Evolutionary conservation across 306 rosid genomes (phyloP).

Genomic region (Acacia acuminata): DNA sequence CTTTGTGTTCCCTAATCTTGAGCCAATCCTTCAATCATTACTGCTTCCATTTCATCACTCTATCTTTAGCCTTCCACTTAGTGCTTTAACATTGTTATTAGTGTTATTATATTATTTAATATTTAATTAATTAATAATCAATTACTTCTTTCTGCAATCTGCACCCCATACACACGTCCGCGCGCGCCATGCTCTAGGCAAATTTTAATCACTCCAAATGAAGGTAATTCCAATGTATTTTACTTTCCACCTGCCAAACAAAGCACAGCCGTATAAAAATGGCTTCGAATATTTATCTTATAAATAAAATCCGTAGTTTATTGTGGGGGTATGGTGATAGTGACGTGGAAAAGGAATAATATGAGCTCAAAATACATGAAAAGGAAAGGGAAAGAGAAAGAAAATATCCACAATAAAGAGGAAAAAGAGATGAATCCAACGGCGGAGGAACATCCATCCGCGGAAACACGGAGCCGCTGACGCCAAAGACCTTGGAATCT

Average conservation of each 20-base stretch:
- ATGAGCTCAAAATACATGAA: background rate
- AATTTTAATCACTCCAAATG: constrained; percentile 20
- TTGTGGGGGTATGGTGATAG: no score
- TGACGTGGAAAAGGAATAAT: background rate
- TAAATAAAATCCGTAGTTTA: background rate
- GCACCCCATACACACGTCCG: constrained; percentile 21
- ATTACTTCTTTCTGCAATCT: background rate
- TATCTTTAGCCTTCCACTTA: constrained; percentile 18
- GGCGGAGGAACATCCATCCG: constrained; percentile 87
- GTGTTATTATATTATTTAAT: background rate
- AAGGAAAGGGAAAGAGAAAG: constrained; percentile 37
- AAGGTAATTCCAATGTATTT: background rate
- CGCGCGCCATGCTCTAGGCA: constrained; percentile 34
- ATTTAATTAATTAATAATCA: background rate
- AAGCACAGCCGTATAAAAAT: background rate
- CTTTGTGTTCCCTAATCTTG: constrained; percentile 57
- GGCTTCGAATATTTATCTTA: background rate
- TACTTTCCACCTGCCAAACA: background rate
- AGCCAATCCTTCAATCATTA: constrained; percentile 57
- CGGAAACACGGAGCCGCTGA: constrained; percentile 99
- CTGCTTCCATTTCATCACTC: constrained; percentile 24
- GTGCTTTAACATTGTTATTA: background rate
- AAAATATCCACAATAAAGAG: background rate
- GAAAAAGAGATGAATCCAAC: constrained; percentile 60
- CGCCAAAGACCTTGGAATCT: constrained; percentile 90